Evolutionary conservation across 352 stramenopile species (phyloP).

Genomic region (Globisporangium spinosum): DNA sequence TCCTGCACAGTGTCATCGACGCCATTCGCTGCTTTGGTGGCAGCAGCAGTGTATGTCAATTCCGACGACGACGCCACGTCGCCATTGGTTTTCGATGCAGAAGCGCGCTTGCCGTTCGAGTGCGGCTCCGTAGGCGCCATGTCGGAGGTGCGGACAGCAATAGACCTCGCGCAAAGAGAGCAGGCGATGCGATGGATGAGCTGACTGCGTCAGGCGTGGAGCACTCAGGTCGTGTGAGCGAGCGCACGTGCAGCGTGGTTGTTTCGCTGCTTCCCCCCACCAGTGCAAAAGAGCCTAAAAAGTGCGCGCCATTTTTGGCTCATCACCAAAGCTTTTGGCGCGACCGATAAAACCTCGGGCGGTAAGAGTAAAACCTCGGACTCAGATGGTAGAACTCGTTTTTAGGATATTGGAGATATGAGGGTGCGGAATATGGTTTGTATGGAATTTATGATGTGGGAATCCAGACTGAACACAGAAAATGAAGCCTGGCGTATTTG

Average conservation of each 20-base stretch:
- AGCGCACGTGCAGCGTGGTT: neutral
- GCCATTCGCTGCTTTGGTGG: neutral
- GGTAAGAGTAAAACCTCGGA: neutral
- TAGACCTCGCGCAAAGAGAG: neutral
- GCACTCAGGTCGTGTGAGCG: too few species aligned
- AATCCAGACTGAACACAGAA: neutral
- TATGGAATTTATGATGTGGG: neutral
- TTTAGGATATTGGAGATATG: neutral
- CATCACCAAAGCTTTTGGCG: neutral
- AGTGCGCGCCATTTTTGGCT: constrained; percentile 16
- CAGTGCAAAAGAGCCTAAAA: neutral
- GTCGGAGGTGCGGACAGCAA: neutral
- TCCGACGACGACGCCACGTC: neutral
- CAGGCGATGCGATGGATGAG: neutral
- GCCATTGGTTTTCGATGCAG: neutral
- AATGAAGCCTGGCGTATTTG: too few species aligned
- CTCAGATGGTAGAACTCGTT: neutral
- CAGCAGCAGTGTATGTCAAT: neutral
- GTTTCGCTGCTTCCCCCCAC: constrained; percentile 1
- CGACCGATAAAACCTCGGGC: neutral
- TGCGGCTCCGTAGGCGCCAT: neutral
- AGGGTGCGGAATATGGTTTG: neutral
- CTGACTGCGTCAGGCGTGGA: neutral
- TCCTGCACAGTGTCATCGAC: neutral
- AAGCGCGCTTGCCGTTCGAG: neutral